Percentiles rank a stretch among this genome's conserved stretches.
Evolutionary conservation across 768 basidiomycete species (phyloP).

Genomic region (Austroboletus festivus): DNA sequence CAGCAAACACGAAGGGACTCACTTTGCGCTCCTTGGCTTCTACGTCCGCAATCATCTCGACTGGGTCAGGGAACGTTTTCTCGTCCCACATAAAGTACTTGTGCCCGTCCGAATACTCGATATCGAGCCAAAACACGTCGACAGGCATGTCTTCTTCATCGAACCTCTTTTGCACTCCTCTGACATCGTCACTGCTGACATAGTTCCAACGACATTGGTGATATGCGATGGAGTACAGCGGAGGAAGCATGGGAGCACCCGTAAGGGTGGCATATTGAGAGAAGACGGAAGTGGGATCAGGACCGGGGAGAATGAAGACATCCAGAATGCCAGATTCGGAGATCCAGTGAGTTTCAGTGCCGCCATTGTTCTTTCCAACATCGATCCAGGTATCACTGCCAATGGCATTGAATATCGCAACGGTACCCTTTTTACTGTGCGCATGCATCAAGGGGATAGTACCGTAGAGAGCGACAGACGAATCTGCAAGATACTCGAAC

Average conservation of each 20-base stretch:
- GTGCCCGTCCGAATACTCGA: conserved; percentile 91
- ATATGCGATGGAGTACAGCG: conserved; percentile 88
- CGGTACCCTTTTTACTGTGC: conserved; percentile 81
- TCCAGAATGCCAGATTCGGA: conserved; percentile 97
- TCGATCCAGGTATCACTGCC: conserved; percentile 96
- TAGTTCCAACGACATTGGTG: conserved; percentile 99
- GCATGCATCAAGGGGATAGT: conserved; percentile 93
- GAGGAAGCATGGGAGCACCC: conserved; percentile 83
- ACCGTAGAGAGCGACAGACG: conserved; percentile 82
- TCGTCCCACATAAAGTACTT: conserved; percentile 98
- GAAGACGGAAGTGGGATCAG: conserved; percentile 78
- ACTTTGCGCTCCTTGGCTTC: conserved; percentile 85
- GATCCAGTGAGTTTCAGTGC: conserved; percentile 93
- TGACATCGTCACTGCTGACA: conserved; percentile 82
- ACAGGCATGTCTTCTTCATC: conserved; percentile 95
- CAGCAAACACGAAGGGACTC: background rate
- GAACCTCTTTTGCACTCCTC: conserved; percentile 80
- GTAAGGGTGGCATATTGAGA: conserved; percentile 83
- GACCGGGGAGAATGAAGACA: conserved; percentile 90
- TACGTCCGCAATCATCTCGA: conserved; percentile 89
- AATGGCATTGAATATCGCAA: conserved; percentile 84
- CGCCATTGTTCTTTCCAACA: conserved; percentile 53
- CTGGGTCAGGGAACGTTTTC: conserved; percentile 90
- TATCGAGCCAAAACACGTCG: conserved; percentile 96
- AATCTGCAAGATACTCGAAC: conserved; percentile 89